These are phyloP conservation scores for Emericellopsis cladophorae DNA, from an alignment of 2,329 filamentous ascomycete species.

Conservation along the genomic window DNA sequence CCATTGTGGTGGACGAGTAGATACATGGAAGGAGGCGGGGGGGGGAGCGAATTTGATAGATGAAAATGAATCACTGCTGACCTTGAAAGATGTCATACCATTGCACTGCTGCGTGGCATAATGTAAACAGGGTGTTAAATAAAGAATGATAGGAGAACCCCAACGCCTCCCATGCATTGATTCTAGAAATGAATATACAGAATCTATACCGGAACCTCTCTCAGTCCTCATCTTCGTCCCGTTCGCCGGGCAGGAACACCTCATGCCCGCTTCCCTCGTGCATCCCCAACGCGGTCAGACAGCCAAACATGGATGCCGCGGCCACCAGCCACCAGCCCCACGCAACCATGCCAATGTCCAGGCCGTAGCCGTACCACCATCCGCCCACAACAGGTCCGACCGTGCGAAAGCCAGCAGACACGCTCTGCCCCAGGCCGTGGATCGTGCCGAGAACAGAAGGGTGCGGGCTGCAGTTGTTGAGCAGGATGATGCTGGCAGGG, in stretches of 20 bases:
- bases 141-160: no score
- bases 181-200: no score
- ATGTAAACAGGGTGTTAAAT: no score
- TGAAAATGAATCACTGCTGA: no score
- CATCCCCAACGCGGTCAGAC: constrained; percentile 45
- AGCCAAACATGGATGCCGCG: constrained; percentile 40
- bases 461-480: constrained; percentile 49
- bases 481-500: constrained; percentile 43
- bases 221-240: constrained; percentile 22
- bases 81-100: no score
- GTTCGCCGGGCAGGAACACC: constrained; percentile 30
- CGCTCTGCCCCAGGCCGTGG: constrained; percentile 38
- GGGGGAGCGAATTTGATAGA: no score
- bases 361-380: constrained; percentile 30
- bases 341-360: constrained; percentile 31
- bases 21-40: no score
- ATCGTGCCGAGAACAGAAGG: constrained; percentile 45
- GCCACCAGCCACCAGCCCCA: constrained; percentile 35
- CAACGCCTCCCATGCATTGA: no score
- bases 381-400: constrained; percentile 37
- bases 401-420: constrained; percentile 34
- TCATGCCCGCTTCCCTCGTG: constrained; percentile 53
- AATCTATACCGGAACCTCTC: no score
- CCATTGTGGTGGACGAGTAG: no score
- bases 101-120: no score